phyloP scores from a whole-genome alignment of 148 eudicot species.

The Arctostaphylos glauca region DNA sequence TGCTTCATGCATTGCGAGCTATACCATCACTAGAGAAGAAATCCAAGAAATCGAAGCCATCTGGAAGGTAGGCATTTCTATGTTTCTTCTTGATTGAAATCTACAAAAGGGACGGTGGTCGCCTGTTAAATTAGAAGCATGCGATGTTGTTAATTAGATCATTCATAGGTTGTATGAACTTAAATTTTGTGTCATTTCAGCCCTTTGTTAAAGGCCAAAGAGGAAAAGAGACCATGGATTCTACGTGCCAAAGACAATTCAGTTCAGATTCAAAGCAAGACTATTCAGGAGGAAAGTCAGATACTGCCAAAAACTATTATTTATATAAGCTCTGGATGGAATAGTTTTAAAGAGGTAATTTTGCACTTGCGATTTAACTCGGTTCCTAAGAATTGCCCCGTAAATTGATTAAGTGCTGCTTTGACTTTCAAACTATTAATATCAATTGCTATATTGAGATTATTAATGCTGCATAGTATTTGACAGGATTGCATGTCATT shows the following conservation, averaged over 20 bases:
- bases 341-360: conserved; percentile 84
- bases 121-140: background rate
- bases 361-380: background rate
- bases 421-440: background rate
- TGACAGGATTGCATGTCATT: conserved; percentile 70
- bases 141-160: background rate
- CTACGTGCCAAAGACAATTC: conserved; percentile 85
- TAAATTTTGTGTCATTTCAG: conserved; percentile 37
- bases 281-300: conserved; percentile 47
- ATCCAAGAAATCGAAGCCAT: conserved; percentile 34
- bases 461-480: conserved; percentile 20
- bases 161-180: conserved; percentile 5
- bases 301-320: conserved; percentile 76
- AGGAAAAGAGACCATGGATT: conserved; percentile 94
- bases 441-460: background rate
- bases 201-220: conserved; percentile 43
- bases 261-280: conserved; percentile 48
- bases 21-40: conserved; percentile 52
- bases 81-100: background rate
- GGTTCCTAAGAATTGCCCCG: background rate
- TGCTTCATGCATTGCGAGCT: conserved; percentile 51
- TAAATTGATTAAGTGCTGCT: conserved; percentile 1
- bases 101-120: background rate
- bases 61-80: conserved; percentile 41
- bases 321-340: conserved; percentile 98